phyloP scores from a whole-genome alignment of 2,329 filamentous ascomycete species.

The Simplicillium aogashimaense region DNA sequence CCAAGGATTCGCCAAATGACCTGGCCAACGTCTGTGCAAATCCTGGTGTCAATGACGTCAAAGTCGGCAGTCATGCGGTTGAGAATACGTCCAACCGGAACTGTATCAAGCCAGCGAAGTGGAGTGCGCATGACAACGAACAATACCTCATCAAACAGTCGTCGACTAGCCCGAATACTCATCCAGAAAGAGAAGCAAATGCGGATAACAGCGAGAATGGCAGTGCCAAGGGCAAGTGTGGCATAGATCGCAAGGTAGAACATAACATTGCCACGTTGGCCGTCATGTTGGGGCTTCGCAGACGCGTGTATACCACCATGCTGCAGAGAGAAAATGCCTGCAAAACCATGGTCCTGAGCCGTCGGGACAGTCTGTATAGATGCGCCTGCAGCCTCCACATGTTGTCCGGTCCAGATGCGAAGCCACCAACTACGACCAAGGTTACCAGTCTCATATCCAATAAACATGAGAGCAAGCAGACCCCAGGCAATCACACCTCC shows the following conservation, averaged over 20 bases:
- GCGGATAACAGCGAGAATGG: constrained; percentile 48
- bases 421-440: constrained; percentile 56
- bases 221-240: constrained; percentile 44
- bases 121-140: constrained; percentile 61
- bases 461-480: constrained; percentile 41
- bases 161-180: constrained; percentile 58
- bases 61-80: constrained; percentile 76
- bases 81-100: constrained; percentile 65
- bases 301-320: constrained; percentile 31
- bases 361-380: constrained; percentile 11
- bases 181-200: constrained; percentile 56
- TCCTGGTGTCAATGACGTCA: constrained; percentile 57
- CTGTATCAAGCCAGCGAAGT: constrained; percentile 71
- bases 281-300: constrained; percentile 14
- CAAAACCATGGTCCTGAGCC: constrained; percentile 24
- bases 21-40: constrained; percentile 51
- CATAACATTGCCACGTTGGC: constrained; percentile 25
- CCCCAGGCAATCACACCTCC: constrained; percentile 55
- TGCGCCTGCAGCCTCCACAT: constrained; percentile 1
- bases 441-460: constrained; percentile 41
- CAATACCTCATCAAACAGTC: constrained; percentile 57
- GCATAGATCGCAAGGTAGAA: constrained; percentile 65
- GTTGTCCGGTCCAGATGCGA: constrained; percentile 46
- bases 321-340: constrained; percentile 36
- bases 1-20: constrained; percentile 31